Conservation (phyloP, 306 rosid genomes). For the Prunus mume region DNA sequence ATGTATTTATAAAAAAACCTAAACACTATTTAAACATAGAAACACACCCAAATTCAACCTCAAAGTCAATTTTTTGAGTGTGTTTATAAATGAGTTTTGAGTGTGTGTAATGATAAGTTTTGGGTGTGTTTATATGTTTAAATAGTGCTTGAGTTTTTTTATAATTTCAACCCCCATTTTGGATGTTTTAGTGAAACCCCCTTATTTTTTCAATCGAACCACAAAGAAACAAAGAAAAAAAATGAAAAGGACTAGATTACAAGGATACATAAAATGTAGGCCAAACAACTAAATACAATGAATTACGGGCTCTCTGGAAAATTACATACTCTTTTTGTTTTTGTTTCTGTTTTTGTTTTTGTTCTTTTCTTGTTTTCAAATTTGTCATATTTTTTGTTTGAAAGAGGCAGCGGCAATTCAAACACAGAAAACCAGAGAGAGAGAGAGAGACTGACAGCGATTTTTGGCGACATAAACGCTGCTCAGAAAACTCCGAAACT, state of each 20-base stretch:
- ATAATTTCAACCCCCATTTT: too few species aligned
- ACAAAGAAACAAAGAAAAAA: neutral
- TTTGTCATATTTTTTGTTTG: conserved; percentile 16
- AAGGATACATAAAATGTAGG: neutral
- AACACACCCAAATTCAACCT: too few species aligned
- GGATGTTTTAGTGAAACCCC: too few species aligned
- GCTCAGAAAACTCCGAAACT: conserved; percentile 15
- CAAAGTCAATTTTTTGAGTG: too few species aligned
- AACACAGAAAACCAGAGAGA: conserved; percentile 10
- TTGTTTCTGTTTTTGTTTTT: neutral
- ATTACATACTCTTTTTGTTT: neutral
- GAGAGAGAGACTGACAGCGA: conserved; percentile 25
- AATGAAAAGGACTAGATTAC: neutral
- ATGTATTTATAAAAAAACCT: too few species aligned
- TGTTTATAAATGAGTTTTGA: too few species aligned
- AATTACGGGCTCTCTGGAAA: neutral
- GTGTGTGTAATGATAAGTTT: too few species aligned
- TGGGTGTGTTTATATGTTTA: too few species aligned
- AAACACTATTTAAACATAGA: too few species aligned
- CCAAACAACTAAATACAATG: neutral
- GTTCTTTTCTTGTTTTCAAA: neutral
- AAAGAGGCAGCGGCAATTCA: conserved; percentile 58
- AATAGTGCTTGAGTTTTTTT: too few species aligned
- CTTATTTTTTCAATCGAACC: too few species aligned
- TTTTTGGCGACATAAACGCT: conserved; percentile 28